Base-by-base conservation (phyloP, 192 early-diverging fungal species). In the Umbelopsis vinacea region DNA sequence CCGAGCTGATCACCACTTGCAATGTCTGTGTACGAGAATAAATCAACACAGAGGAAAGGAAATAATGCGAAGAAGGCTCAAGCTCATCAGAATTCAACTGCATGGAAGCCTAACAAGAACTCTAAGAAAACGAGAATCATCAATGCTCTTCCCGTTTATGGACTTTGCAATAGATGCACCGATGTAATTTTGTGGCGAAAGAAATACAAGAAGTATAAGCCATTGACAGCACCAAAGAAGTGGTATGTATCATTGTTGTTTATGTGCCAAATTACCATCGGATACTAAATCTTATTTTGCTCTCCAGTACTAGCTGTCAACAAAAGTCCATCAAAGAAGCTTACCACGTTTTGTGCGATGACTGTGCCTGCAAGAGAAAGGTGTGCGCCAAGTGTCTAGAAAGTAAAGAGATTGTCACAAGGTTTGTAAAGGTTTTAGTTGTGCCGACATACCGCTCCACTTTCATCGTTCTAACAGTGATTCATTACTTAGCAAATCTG, bases 141-240 rank as follows among this genome's bases (percentile, higher is more conserved):
- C 70, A 84, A 92, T 33, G 82, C 84, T 7, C 81, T 92, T 57
- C 95, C 95, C 0, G 89, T 94, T 0, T 85, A 89, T 63, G 96
- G 96, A 35, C 82, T 99, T 48, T 93, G 91, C 75, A 74, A 86
- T 57, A 82, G 86, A 50, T 93, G 91, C 80, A 89, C 87, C 19
- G 91, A 93, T 52, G 88, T 92, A 46, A 85, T 94, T 24, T 73
- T 88, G 79, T 94, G 90, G 91, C 85, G 93, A 66, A 97, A 99
- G 80, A 92, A 94, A 80, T 95, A 94, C 85, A 91, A 91, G 78
- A 96, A 98, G 82, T 99, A 99, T 85, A 99, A 98, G 87, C 94
- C 96, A 43, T 87, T 99, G 75, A 95, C 95, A 23, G 86, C 85
- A 24, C 87, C 92, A 67, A 96, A 96, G 80, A 95, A 92, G 74